phyloP scores from a whole-genome alignment of 257 asterid species.

The Gardenia jasminoides region DNA sequence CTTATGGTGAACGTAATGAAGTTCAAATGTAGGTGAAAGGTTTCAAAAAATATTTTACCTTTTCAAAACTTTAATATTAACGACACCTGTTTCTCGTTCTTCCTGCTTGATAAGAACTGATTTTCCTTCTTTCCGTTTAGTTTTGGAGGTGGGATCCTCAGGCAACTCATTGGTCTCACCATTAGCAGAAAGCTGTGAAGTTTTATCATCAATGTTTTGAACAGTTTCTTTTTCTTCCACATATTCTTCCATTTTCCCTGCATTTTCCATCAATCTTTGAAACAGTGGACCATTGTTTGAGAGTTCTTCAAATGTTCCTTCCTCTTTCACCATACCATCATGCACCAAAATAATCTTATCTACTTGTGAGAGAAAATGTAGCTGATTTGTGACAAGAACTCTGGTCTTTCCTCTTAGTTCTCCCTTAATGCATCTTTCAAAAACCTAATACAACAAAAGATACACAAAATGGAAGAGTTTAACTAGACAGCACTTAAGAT shows the following conservation, averaged over 20 bases:
- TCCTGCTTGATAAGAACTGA: slow-evolving; percentile 93
- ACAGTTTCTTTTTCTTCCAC: slow-evolving; percentile 60
- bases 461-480: neutral
- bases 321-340: slow-evolving; percentile 92
- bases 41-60: slow-evolving; percentile 43
- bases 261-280: slow-evolving; percentile 94
- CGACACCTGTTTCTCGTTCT: slow-evolving; percentile 97
- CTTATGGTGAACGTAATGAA: neutral
- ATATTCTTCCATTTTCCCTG: slow-evolving; percentile 95
- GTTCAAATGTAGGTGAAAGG: neutral
- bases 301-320: slow-evolving; percentile 95
- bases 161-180: slow-evolving; percentile 45
- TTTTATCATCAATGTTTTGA: slow-evolving; percentile 30
- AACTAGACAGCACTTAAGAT: neutral
- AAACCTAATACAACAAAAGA: slow-evolving; percentile 53
- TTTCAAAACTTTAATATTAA: slow-evolving; percentile 76
- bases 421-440: slow-evolving; percentile 82
- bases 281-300: slow-evolving; percentile 73
- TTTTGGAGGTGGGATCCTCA: slow-evolving; percentile 42
- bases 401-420: slow-evolving; percentile 88
- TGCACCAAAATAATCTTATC: slow-evolving; percentile 92
- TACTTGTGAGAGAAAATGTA: slow-evolving; percentile 92
- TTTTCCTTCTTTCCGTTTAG: slow-evolving; percentile 65
- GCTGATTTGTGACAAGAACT: slow-evolving; percentile 93
- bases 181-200: slow-evolving; percentile 45